Conservation (phyloP, 2,329 filamentous ascomycete genomes). For the Ceratocystis eucalypticola region DNA sequence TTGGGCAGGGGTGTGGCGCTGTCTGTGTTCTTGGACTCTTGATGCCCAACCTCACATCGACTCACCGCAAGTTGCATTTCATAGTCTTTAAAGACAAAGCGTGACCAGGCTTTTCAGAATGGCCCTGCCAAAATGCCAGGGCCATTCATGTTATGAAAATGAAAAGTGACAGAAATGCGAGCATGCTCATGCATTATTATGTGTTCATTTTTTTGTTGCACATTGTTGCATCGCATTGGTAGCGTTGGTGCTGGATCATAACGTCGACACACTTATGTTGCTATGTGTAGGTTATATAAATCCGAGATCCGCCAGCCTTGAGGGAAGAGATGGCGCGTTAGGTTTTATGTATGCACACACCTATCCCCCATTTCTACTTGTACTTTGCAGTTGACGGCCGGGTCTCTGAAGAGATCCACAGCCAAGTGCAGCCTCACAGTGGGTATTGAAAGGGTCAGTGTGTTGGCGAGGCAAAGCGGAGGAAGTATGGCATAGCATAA, state of each 20-base stretch:
- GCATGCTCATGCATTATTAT: not conserved
- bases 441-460: too few species aligned
- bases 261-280: too few species aligned
- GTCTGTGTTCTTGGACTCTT: not conserved
- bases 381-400: too few species aligned
- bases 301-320: too few species aligned
- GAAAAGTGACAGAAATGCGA: not conserved
- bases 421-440: too few species aligned
- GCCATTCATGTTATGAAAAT: not conserved
- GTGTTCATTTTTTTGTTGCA: not conserved
- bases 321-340: too few species aligned
- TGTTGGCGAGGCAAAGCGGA: too few species aligned
- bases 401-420: too few species aligned
- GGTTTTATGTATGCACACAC: too few species aligned
- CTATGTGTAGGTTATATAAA: too few species aligned
- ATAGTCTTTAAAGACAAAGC: not conserved
- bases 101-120: not conserved
- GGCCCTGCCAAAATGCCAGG: not conserved
- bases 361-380: too few species aligned
- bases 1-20: not conserved
- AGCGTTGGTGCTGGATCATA: not conserved
- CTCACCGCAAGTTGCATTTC: constrained; percentile 9
- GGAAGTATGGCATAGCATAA: too few species aligned
- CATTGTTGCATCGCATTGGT: not conserved
- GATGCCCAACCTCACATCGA: constrained; percentile 5